Percentiles rank a stretch among this genome's conserved stretches.
Conservation (phyloP, 2,329 filamentous ascomycete genomes). For the Orbilia brochopaga region DNA sequence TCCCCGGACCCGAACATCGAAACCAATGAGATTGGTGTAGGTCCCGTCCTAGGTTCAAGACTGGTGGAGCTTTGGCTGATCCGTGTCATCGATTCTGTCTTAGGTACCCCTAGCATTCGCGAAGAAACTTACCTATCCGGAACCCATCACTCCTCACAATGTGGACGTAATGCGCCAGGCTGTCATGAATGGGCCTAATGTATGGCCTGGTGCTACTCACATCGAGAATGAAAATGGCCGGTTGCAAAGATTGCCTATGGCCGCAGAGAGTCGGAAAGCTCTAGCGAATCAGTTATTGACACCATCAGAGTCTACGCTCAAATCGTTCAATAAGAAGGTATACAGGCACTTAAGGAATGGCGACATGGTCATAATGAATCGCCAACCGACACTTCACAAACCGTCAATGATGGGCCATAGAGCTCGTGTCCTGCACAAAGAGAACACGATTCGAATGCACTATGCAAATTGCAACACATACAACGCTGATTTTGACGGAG, state of each 20-base stretch:
- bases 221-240: conserved; percentile 96
- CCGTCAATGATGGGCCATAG: conserved; percentile 99
- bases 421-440: conserved; percentile 86
- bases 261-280: conserved; percentile 78
- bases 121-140: conserved; percentile 91
- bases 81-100: not conserved
- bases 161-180: conserved; percentile 94
- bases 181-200: conserved; percentile 90
- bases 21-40: conserved; percentile 95
- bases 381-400: conserved; percentile 96
- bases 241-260: conserved; percentile 67
- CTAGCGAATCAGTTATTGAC: conserved; percentile 86
- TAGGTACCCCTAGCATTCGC: conserved; percentile 84
- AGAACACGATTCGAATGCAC: conserved; percentile 99
- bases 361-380: conserved; percentile 98
- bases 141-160: conserved; percentile 96
- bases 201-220: conserved; percentile 91
- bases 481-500: conserved; percentile 98
- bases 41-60: not conserved
- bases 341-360: conserved; percentile 94
- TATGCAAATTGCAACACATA: conserved; percentile 99
- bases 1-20: conserved; percentile 98
- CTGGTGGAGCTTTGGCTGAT: not conserved
- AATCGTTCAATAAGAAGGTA: conserved; percentile 90
- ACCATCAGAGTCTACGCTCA: conserved; percentile 74